A percentile compares a stretch with the other conserved stretches of the same genome.
phyloP scores from a whole-genome alignment of 257 asterid species.

The Primulina huaijiensis region DNA sequence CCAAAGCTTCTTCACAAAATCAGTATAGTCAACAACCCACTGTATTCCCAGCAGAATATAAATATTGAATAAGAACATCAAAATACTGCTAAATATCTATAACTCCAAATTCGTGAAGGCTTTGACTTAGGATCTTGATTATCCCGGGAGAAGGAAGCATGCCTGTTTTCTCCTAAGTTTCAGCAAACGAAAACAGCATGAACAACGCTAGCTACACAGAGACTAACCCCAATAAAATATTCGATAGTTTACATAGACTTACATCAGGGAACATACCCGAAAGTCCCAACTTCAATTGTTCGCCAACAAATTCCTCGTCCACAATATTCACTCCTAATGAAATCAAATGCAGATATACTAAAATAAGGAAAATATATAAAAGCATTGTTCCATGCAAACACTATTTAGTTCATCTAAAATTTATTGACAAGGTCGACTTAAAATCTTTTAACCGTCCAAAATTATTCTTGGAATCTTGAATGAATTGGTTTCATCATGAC shows the following conservation, averaged over 20 bases:
- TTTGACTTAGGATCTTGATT: constrained; percentile 61
- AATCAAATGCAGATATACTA: constrained; percentile 24
- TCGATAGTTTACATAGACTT: constrained; percentile 30
- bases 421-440: neutral
- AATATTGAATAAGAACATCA: neutral
- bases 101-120: constrained; percentile 67
- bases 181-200: constrained; percentile 19
- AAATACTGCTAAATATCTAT: constrained; percentile 45
- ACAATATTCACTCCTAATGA: constrained; percentile 59
- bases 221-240: neutral
- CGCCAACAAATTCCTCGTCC: constrained; percentile 60
- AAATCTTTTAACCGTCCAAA: neutral
- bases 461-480: neutral
- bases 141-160: constrained; percentile 89
- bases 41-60: neutral
- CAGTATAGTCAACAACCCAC: constrained; percentile 26
- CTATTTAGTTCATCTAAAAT: neutral
- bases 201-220: neutral
- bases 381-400: neutral
- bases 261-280: constrained; percentile 93
- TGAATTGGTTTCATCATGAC: neutral
- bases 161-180: constrained; percentile 89
- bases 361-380: neutral
- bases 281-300: constrained; percentile 77
- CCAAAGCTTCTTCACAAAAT: constrained; percentile 73